Base-by-base conservation (phyloP, 2,329 filamentous ascomycete species). In the Aspergillus sp. region DNA sequence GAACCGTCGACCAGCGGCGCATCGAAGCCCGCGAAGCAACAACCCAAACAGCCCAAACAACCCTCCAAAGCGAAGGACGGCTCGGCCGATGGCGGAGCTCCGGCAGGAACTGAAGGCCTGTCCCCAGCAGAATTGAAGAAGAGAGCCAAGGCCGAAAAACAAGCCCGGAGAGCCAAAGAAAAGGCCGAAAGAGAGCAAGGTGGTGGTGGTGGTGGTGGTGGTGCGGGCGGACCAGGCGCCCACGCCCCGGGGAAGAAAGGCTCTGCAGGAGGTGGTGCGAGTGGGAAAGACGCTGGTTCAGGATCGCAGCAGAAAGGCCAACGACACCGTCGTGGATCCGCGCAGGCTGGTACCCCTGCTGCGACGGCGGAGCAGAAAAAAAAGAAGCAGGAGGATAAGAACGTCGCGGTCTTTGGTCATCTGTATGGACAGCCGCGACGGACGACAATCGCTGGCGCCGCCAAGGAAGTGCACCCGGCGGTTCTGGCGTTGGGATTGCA, bases 121-220 rank as follows among this genome's bases (percentile, higher is more conserved):
- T 70, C 71, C 5, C 66, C 66, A 32, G 91, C 90, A 17, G 88
- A 96, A 72, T 69, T 96, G 65, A 97, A 97, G 76, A 93, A 92
- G 65, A 86, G 85, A 69, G 88, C 88, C 56, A 93, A 96, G 71
- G 92, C 90, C 29, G 93, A 97, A 70, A 97, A 97, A 76, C 88
- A 89, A 48, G 91, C 91, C 44, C 82, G 90, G 56, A 83, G 93
- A 76, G 90, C 88, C 45, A 86, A 86, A 66, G 84, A 81, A 64
- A 90, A 87, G 68, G 77, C 78, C 25, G 77, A 79, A 25, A 63
- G 67, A 3, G 81, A 81, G 57, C 68, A 68, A 25, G 73, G 77
- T 1, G 73, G 72, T 52, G 69, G 71, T 17, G 74, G 74, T 10
- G 66, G 72, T 58, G 60, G 71, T 49, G 60, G 70, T 50, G 58